phyloP scores from a whole-genome alignment of 805 yeast species.

The Vanderwaltozyma verrucispora region DNA sequence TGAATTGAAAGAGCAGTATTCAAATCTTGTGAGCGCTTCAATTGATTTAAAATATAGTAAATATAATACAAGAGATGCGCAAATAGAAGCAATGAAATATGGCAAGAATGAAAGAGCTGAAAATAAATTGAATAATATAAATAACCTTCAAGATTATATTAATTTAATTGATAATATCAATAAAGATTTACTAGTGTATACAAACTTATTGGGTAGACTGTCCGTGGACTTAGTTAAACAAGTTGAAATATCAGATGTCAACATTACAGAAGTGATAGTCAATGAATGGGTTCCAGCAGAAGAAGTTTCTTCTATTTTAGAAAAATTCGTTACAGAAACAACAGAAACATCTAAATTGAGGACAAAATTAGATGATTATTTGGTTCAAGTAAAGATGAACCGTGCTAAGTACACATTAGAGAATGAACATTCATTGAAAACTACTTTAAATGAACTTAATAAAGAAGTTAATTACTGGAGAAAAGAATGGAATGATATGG shows the following conservation, averaged over 20 bases:
- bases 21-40: conserved; percentile 7
- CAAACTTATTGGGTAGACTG: conserved; percentile 18
- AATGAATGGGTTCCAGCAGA: conserved; percentile 16
- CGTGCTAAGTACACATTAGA: conserved; percentile 25
- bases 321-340: conserved; percentile 9
- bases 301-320: conserved; percentile 13
- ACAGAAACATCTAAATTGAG: conserved; percentile 9
- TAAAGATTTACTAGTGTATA: conserved; percentile 14
- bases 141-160: conserved; percentile 9
- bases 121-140: conserved; percentile 3
- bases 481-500: conserved; percentile 23
- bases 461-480: conserved; percentile 25
- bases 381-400: conserved; percentile 22
- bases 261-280: conserved; percentile 11
- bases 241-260: conserved; percentile 15
- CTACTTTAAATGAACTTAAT: conserved; percentile 11
- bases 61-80: conserved; percentile 5
- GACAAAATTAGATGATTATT: conserved; percentile 12
- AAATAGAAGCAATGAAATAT: neutral
- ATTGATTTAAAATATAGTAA: conserved; percentile 15
- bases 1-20: conserved; percentile 8
- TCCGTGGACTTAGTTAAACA: conserved; percentile 23
- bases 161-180: conserved; percentile 11
- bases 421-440: conserved; percentile 20
- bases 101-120: conserved; percentile 3